Evolutionary conservation across 225 moss, liverwort and hornwort species (phyloP).

Genomic region (Thuidium tamariscinum): DNA sequence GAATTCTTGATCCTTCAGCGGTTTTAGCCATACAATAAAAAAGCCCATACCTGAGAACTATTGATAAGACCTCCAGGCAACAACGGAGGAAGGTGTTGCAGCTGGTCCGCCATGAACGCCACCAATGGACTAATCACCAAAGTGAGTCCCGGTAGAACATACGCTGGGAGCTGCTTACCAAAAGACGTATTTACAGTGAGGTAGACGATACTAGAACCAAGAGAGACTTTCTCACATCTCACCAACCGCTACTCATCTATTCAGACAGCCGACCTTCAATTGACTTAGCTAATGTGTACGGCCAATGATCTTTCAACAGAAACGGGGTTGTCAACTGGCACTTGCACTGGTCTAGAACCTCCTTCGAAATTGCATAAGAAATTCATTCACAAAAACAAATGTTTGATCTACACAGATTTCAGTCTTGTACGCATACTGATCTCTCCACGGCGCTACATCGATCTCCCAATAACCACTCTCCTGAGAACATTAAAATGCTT

Average conservation of each 20-base stretch:
- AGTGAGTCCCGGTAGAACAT: conserved; percentile 64
- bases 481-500: not conserved
- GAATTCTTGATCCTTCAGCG: not conserved
- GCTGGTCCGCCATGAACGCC: conserved; percentile 91
- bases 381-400: not conserved
- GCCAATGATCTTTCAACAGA: not conserved
- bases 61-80: conserved; percentile 75
- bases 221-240: not conserved
- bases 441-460: not conserved
- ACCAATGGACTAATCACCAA: conserved; percentile 88
- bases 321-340: not conserved
- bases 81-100: conserved; percentile 67
- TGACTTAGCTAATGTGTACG: not conserved
- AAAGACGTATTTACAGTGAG: not conserved
- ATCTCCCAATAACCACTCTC: not conserved
- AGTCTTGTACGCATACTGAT: too few species aligned
- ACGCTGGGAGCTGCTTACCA: conserved; percentile 54
- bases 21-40: not conserved
- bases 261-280: not conserved
- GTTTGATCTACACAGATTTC: not conserved
- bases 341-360: not conserved
- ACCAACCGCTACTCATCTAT: not conserved
- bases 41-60: conserved; percentile 59
- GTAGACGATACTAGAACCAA: not conserved
- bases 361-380: not conserved